Evolutionary conservation across 352 stramenopile genomes (phyloP), one percentile per base, ranked within the genome.

Genomic region (Phytopythium oedochilum): DNA sequence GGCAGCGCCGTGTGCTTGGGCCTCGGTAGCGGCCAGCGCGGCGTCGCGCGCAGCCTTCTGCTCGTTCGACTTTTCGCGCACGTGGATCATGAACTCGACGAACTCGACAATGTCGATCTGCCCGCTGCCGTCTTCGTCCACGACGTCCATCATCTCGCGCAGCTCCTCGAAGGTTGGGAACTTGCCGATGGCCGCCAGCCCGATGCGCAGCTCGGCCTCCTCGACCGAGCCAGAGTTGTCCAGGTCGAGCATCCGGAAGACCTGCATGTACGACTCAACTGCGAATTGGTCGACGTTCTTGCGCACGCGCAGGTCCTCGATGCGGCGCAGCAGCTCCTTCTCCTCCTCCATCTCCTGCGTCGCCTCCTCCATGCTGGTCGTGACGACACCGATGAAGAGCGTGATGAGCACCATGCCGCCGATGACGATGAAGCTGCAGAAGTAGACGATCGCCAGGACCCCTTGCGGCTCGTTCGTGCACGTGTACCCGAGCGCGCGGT

Each of bases 331-430:
- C 15, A 93, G 52, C 29, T 76, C 69, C 29, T 92, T 90, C 50
- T 92, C 77, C 0, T 63, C 75, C 38, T 89, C 76, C 78, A 94
- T 93, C 53, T 92, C 80, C 42, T 95, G 76, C 4, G 88, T 96
- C 15, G 83, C 86, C 63, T 97, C 88, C 50, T 94, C 79, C 88
- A 97, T 96, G 59, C 80, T 93, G 31, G 89, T 94, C 0, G 88
- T 96, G 10, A 96, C 86, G 32, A 94, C 86, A 92, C 88, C 88
- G 57, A 97, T 95, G 56, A 97, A 96, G 43, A 97, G 60, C 39
- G 86, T 97, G 55, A 97, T 94, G 26, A 97, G 73, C 15, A 97
- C 85, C 70, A 96, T 89, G 14, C 59, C 88, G 35, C 83, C 88
- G 12, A 97, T 64, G 10, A 96, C 68, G 22, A 89, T 87, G 61